A percentile compares a stretch with the other conserved stretches of the same genome.
Conservation (phyloP, 345 rosid species). For the Gossypium ekmanianum region DNA sequence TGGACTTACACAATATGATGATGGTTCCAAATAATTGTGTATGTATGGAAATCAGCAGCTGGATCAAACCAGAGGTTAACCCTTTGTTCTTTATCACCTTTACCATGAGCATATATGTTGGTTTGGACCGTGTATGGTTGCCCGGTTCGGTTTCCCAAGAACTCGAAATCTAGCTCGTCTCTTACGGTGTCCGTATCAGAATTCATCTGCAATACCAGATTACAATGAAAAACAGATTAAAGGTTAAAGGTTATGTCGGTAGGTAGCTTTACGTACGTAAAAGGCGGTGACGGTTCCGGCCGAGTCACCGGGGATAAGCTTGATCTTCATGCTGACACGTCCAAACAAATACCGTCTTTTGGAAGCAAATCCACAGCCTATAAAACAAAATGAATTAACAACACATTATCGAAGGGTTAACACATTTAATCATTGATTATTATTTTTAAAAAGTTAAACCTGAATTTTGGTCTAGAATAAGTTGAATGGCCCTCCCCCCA, state of each 20-base stretch:
- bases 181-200: conserved; percentile 60
- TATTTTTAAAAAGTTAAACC: conserved; percentile 34
- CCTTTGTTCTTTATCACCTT: conserved; percentile 87
- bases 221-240: not conserved
- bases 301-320: conserved; percentile 92
- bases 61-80: conserved; percentile 97
- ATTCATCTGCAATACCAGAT: conserved; percentile 51
- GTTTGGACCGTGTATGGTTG: conserved; percentile 96
- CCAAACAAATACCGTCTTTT: conserved; percentile 71
- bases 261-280: conserved; percentile 26
- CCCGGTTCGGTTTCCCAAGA: conserved; percentile 81
- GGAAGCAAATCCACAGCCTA: conserved; percentile 90
- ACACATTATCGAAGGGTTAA: no score
- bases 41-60: conserved; percentile 60
- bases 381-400: conserved; percentile 15
- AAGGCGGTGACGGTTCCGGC: conserved; percentile 99
- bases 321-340: conserved; percentile 86
- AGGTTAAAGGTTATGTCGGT: not conserved
- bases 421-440: no score
- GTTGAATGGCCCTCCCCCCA: conserved; percentile 76
- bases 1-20: conserved; percentile 62
- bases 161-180: conserved; percentile 91
- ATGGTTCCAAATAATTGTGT: conserved; percentile 74
- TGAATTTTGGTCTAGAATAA: conserved; percentile 72
- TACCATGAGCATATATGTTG: conserved; percentile 80